phyloP scores from a whole-genome alignment of 208 protist species.

The Acanthamoeba healyi region DNA sequence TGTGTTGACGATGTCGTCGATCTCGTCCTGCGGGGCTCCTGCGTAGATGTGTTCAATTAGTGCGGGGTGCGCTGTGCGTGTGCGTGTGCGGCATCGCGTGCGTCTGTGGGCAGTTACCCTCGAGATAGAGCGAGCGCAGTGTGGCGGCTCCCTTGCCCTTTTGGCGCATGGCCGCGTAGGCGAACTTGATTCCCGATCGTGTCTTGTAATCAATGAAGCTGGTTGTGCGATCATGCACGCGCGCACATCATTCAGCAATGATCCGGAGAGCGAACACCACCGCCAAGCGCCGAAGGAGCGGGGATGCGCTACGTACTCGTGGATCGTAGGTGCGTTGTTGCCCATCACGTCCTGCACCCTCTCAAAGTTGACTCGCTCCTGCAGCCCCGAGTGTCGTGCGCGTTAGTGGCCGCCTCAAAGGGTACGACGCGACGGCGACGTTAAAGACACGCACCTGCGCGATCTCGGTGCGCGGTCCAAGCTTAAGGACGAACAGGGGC shows the following conservation, averaged over 20 bases:
- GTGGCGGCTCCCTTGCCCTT: slow-evolving; percentile 16
- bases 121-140: slow-evolving; percentile 26
- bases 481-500: slow-evolving; percentile 43
- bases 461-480: slow-evolving; percentile 35
- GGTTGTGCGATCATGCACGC: neutral
- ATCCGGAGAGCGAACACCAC: neutral
- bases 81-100: too few relatives aligned
- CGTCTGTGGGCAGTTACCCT: neutral
- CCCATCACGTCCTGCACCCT: slow-evolving; percentile 44
- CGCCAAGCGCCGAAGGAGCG: neutral
- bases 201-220: slow-evolving; percentile 74
- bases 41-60: neutral
- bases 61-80: neutral
- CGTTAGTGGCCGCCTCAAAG: neutral
- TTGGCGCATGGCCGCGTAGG: slow-evolving; percentile 56
- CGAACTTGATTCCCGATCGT: slow-evolving; percentile 64
- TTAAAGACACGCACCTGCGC: neutral
- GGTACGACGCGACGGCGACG: neutral
- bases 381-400: neutral
- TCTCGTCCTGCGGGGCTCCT: slow-evolving; percentile 43
- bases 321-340: slow-evolving; percentile 53
- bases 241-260: too few relatives aligned
- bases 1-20: slow-evolving; percentile 36
- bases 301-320: slow-evolving; percentile 21
- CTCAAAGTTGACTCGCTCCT: slow-evolving; percentile 67